phyloP scores from a whole-genome alignment of 345 rosid genomes.

The Pistacia integerrima region DNA sequence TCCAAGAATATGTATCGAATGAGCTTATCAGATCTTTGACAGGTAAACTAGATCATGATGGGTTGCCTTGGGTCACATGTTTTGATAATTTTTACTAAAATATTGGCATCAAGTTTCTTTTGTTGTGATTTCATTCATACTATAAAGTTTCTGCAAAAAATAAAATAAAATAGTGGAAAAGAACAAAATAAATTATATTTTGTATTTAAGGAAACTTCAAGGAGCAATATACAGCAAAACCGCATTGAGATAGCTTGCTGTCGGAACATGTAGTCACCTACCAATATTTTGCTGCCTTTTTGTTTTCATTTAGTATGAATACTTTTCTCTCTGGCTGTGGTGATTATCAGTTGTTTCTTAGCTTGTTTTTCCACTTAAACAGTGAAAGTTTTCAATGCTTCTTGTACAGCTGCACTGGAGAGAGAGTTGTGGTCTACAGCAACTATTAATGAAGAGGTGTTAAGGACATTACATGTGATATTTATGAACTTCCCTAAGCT shows the following conservation, averaged over 20 bases:
- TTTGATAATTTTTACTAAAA: neutral
- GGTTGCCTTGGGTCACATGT: neutral
- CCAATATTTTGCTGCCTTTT: neutral
- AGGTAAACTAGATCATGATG: conserved; percentile 38
- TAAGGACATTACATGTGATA: conserved; percentile 74
- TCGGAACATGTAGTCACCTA: neutral
- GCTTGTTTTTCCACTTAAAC: conserved; percentile 8
- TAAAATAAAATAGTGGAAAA: neutral
- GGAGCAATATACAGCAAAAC: neutral
- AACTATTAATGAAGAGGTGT: conserved; percentile 73
- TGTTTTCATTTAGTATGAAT: conserved; percentile 1
- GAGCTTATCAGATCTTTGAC: conserved; percentile 88
- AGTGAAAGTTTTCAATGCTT: conserved; percentile 4
- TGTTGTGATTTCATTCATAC: neutral
- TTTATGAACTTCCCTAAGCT: conserved; percentile 86
- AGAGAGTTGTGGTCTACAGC: conserved; percentile 79
- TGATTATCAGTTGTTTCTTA: neutral
- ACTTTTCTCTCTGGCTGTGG: neutral
- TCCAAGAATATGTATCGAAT: conserved; percentile 87
- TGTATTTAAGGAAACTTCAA: neutral
- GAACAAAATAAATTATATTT: neutral
- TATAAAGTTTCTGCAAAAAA: neutral
- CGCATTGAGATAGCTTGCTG: conserved; percentile 1
- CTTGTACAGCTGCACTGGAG: conserved; percentile 84
- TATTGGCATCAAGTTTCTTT: neutral